These are phyloP conservation scores for Fusarium sambucinum DNA, from an alignment of 2,329 filamentous ascomycete genomes.

Conservation along the genomic window DNA sequence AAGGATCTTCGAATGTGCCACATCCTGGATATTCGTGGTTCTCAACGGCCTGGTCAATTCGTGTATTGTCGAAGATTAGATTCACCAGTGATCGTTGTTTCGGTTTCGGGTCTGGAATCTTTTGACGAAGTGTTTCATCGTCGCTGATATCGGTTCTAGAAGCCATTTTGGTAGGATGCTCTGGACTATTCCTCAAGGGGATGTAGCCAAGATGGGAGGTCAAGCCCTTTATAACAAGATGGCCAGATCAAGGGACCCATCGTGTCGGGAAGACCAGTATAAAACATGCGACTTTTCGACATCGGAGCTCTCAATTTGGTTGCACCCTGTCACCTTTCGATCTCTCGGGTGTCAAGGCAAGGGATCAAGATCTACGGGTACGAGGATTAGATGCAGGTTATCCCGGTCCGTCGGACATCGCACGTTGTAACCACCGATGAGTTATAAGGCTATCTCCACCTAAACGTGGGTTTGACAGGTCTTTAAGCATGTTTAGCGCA, in stretches of 20 bases:
- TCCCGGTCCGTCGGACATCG: conserved; percentile 8
- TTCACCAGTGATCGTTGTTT: conserved; percentile 43
- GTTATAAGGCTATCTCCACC: not conserved
- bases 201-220: conserved; percentile 23
- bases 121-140: conserved; percentile 37
- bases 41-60: conserved; percentile 68
- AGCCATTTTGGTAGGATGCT: not conserved
- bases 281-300: conserved; percentile 24
- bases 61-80: conserved; percentile 68
- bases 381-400: not conserved
- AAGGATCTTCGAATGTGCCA: conserved; percentile 76
- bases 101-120: conserved; percentile 1
- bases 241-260: conserved; percentile 24
- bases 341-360: conserved; percentile 29
- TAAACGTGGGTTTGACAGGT: conserved; percentile 12
- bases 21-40: conserved; percentile 68
- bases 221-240: conserved; percentile 29
- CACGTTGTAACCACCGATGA: not conserved
- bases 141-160: conserved; percentile 24
- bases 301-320: conserved; percentile 7
- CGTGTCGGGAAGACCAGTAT: conserved; percentile 23
- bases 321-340: conserved; percentile 26
- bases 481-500: not conserved
- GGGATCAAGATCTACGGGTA: conserved; percentile 13
- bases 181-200: conserved; percentile 12